Evolutionary conservation across 768 basidiomycete genomes (phyloP).

Genomic region (Trametes gibbosa): DNA sequence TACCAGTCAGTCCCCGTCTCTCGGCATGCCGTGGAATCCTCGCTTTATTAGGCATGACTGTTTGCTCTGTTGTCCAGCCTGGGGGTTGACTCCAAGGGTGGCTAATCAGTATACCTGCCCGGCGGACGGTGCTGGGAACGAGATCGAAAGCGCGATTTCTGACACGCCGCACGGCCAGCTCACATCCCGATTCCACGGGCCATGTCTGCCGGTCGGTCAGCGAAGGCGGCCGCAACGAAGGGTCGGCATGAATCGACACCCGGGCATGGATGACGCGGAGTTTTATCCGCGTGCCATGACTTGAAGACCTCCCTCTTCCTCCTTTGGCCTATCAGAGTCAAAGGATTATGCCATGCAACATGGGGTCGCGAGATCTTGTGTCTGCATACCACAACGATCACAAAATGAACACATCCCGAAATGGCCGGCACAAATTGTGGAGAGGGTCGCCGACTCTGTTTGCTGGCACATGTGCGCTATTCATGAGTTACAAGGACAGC

Average conservation of each 20-base stretch:
- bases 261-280: conserved; percentile 1
- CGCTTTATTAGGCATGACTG: no score
- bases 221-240: not conserved
- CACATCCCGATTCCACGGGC: no score
- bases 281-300: not conserved
- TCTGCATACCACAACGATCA: not conserved
- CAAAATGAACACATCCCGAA: conserved; percentile 3
- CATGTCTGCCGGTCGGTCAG: not conserved
- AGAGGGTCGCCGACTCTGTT: conserved; percentile 3
- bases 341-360: conserved; percentile 1
- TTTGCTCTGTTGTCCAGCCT: no score
- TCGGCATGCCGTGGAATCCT: not conserved
- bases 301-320: not conserved
- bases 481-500: not conserved
- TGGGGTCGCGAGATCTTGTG: not conserved
- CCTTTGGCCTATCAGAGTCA: conserved; percentile 10
- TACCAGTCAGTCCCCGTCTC: not conserved
- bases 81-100: no score
- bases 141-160: no score
- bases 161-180: no score
- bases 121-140: no score
- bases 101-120: no score
- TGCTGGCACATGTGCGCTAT: not conserved
- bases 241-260: not conserved
- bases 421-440: not conserved